Evolutionary conservation across 2,329 filamentous ascomycete genomes (phyloP).

Genomic region (Xylogone sp.): DNA sequence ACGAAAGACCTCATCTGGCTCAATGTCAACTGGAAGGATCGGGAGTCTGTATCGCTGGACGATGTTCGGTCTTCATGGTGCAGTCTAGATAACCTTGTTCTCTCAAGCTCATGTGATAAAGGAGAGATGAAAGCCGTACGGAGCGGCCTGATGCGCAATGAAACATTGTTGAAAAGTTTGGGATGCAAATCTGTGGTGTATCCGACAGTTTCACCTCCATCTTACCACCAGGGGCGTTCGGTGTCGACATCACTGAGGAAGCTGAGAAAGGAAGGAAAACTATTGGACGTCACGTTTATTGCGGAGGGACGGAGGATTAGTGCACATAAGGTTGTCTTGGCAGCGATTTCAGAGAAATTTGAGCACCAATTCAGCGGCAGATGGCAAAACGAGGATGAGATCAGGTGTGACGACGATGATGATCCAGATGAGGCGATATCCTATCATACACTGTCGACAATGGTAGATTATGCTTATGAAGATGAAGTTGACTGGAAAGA

Average conservation of each 20-base stretch:
- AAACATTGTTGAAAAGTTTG: conserved; percentile 16
- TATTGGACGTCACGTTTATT: conserved; percentile 14
- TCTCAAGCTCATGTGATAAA: conserved; percentile 20
- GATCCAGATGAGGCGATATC: conserved; percentile 14
- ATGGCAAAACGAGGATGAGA: conserved; percentile 9
- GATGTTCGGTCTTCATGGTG: conserved; percentile 18
- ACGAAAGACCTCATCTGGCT: conserved; percentile 15
- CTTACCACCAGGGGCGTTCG: not conserved
- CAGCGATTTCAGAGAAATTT: conserved; percentile 14
- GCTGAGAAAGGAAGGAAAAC: conserved; percentile 8
- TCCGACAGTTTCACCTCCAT: conserved; percentile 12
- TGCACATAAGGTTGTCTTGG: conserved; percentile 17
- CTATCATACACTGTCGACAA: conserved; percentile 16
- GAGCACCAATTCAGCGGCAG: conserved; percentile 9
- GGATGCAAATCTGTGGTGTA: conserved; percentile 18
- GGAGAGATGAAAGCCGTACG: conserved; percentile 16
- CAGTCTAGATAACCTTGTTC: conserved; percentile 13
- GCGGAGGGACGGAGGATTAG: conserved; percentile 12
- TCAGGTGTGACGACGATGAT: conserved; percentile 10
- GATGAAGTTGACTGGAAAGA: conserved; percentile 17
- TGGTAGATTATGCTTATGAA: conserved; percentile 20
- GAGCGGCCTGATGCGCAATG: conserved; percentile 14
- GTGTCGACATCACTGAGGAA: conserved; percentile 5
- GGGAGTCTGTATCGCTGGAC: not conserved
- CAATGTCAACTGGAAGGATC: conserved; percentile 10